A percentile compares a stretch with the other conserved stretches of the same genome.
phyloP scores from a whole-genome alignment of 176 grass and related monocot genomes.

The Carex scoparia region DNA sequence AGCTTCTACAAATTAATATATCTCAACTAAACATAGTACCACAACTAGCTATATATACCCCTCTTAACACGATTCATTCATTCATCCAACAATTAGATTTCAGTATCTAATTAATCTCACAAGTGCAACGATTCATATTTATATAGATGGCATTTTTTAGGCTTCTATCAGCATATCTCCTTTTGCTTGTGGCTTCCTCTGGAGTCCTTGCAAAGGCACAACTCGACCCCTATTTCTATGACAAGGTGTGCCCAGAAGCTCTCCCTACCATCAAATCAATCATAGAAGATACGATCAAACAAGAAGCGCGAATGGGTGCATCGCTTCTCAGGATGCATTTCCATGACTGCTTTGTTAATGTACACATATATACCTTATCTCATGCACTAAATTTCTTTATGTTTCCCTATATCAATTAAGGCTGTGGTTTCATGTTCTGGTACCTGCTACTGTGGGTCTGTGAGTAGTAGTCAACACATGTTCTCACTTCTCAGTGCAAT shows the following conservation, averaged over 20 bases:
- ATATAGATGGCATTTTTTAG: conserved; percentile 5
- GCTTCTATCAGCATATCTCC: conserved; percentile 1
- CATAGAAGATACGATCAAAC: conserved; percentile 40
- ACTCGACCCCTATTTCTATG: conserved; percentile 60
- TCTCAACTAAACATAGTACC: conserved; percentile 7
- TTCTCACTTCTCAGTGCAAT: neutral
- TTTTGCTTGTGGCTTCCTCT: conserved; percentile 28
- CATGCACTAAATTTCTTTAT: neutral
- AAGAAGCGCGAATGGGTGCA: conserved; percentile 65
- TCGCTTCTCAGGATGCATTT: conserved; percentile 80
- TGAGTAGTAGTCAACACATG: neutral
- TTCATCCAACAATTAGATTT: neutral
- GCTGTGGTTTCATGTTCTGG: neutral
- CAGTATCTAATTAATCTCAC: neutral
- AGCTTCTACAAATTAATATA: neutral
- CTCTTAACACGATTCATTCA: neutral
- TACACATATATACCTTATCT: neutral
- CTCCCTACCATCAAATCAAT: conserved; percentile 48
- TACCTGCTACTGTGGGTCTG: neutral
- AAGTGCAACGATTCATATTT: neutral
- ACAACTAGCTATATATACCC: conserved; percentile 19
- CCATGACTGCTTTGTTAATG: conserved; percentile 83
- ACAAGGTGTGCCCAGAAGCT: conserved; percentile 46
- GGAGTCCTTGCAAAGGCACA: conserved; percentile 22
- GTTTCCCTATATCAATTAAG: neutral